Percentiles rank a stretch among this genome's conserved stretches.
Evolutionary conservation across 129 eudicot species (phyloP).

Genomic region (Gnaphalium uliginosum): DNA sequence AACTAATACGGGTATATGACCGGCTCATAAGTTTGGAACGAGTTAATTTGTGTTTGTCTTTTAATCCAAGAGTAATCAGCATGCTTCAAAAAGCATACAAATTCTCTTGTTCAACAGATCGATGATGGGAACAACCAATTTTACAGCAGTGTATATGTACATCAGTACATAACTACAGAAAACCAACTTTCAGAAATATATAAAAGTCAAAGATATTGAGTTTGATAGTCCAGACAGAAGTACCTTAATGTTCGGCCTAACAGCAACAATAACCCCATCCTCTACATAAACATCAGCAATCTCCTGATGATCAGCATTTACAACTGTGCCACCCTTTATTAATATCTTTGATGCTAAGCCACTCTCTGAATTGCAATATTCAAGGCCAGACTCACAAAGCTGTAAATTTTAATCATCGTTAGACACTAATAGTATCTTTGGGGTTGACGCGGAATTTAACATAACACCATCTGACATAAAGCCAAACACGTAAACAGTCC

Average conservation of each 20-base stretch:
- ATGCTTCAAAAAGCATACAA: constrained; percentile 8
- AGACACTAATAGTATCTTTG: neutral
- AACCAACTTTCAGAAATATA: neutral
- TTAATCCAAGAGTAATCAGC: neutral
- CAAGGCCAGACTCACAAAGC: constrained; percentile 62
- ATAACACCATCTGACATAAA: neutral
- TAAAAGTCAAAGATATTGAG: neutral
- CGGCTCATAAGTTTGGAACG: no score
- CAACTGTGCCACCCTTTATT: constrained; percentile 94
- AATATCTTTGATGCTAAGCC: constrained; percentile 57
- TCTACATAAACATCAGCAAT: constrained; percentile 92
- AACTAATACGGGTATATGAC: no score
- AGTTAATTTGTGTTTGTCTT: neutral
- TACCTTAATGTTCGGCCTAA: constrained; percentile 75
- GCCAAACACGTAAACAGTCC: neutral
- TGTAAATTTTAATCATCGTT: constrained; percentile 28
- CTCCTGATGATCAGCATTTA: constrained; percentile 85
- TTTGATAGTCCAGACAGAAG: constrained; percentile 15
- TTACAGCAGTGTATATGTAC: neutral
- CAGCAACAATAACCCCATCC: constrained; percentile 80
- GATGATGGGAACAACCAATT: neutral
- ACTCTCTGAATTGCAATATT: constrained; percentile 50
- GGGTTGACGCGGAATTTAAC: neutral
- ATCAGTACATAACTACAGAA: neutral
- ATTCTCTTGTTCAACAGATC: constrained; percentile 3